phyloP scores from a whole-genome alignment of 2,329 filamentous ascomycete species.

The Colletotrichum chrysophilum region DNA sequence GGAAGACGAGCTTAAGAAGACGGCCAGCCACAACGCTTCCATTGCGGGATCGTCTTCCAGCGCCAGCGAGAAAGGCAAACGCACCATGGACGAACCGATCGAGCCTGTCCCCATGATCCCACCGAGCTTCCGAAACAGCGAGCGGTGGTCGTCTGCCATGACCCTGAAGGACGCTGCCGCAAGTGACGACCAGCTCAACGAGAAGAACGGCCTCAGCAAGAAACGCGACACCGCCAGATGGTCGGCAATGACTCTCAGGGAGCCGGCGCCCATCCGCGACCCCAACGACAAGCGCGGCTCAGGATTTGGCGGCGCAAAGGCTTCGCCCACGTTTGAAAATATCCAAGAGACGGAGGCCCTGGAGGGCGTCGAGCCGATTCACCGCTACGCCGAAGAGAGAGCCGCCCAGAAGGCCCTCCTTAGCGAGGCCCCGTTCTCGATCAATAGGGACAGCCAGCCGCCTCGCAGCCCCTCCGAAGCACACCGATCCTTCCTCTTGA shows the following conservation, averaged over 20 bases:
- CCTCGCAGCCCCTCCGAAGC: background rate
- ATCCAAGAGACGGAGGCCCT: conserved; percentile 9
- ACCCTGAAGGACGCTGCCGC: conserved; percentile 5
- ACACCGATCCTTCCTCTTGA: conserved; percentile 11
- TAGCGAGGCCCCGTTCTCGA: conserved; percentile 7
- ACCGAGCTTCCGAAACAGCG: conserved; percentile 16
- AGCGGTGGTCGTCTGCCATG: conserved; percentile 19
- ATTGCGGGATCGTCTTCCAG: conserved; percentile 14
- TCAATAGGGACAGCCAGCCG: background rate
- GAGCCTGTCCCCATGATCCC: conserved; percentile 16
- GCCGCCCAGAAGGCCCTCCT: conserved; percentile 2
- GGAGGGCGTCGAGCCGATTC: background rate
- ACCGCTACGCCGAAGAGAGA: conserved; percentile 7
- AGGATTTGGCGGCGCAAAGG: background rate
- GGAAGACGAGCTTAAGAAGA: conserved; percentile 16
- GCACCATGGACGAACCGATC: conserved; percentile 1
- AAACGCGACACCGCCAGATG: conserved; percentile 15
- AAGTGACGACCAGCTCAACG: background rate
- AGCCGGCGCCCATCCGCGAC: background rate
- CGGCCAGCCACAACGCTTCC: conserved; percentile 9
- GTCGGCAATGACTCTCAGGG: conserved; percentile 15
- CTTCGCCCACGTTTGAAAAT: conserved; percentile 6
- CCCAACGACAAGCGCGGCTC: conserved; percentile 8
- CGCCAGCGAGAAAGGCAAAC: conserved; percentile 16
- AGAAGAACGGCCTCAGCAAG: background rate